Percentiles rank a stretch among this genome's conserved stretches.
phyloP scores from a whole-genome alignment of 805 yeast species.

The Candida dendrica region DNA sequence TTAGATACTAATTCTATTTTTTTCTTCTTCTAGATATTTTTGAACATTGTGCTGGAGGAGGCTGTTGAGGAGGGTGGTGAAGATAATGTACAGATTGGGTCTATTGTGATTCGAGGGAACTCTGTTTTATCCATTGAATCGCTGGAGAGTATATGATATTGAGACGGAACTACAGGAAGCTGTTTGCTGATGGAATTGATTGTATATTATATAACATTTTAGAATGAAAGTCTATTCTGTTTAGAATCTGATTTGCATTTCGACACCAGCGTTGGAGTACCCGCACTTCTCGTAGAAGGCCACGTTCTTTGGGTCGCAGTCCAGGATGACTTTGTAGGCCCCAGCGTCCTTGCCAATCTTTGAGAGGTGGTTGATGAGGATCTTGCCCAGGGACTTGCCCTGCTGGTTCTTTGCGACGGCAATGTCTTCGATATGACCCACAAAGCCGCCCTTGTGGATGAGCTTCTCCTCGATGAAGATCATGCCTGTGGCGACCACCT shows the following conservation, averaged over 20 bases:
- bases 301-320: constrained; percentile 78
- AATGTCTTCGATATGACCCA: constrained; percentile 94
- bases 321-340: constrained; percentile 84
- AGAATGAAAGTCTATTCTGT: too few species aligned
- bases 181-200: not conserved
- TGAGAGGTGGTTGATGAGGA: constrained; percentile 56
- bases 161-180: not conserved
- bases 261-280: constrained; percentile 54
- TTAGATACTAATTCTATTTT: not conserved
- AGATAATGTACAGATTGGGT: constrained; percentile 54
- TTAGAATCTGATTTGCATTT: constrained; percentile 52
- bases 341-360: constrained; percentile 51
- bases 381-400: constrained; percentile 74
- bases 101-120: constrained; percentile 71
- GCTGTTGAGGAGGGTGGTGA: constrained; percentile 53
- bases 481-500: constrained; percentile 79
- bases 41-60: constrained; percentile 65
- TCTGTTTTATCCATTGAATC: constrained; percentile 65
- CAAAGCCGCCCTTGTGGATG: constrained; percentile 77
- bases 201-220: too few species aligned
- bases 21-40: constrained; percentile 43
- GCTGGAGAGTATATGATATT: constrained; percentile 14
- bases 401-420: constrained; percentile 71
- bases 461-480: constrained; percentile 72
- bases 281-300: constrained; percentile 90